These are phyloP conservation scores for Acacia concinna DNA, from an alignment of 331 rosid genomes.

Conservation along the genomic window DNA sequence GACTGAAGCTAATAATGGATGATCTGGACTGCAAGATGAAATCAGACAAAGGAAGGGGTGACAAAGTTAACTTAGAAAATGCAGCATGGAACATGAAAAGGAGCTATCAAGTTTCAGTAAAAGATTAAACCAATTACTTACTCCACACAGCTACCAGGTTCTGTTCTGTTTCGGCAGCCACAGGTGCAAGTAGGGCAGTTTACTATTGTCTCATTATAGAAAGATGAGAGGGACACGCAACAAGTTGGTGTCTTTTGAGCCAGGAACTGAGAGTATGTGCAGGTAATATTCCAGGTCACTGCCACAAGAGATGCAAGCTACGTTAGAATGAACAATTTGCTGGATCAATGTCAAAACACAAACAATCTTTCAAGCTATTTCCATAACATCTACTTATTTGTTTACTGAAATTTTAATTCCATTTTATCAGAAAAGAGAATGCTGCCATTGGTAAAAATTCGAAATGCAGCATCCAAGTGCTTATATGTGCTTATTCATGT, in stretches of 20 bases:
- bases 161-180: slow-evolving; percentile 79
- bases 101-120: slow-evolving; percentile 13
- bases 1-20: slow-evolving; percentile 73
- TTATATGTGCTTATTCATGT: background rate
- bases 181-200: slow-evolving; percentile 91
- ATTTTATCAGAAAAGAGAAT: background rate
- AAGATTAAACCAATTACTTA: slow-evolving; percentile 43
- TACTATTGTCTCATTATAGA: slow-evolving; percentile 82
- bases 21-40: slow-evolving; percentile 51
- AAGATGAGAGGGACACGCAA: slow-evolving; percentile 95
- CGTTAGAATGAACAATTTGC: background rate
- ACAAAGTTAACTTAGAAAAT: slow-evolving; percentile 15
- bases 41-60: slow-evolving; percentile 14
- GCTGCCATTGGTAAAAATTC: background rate
- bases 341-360: slow-evolving; percentile 8
- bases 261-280: slow-evolving; percentile 90
- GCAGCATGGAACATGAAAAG: slow-evolving; percentile 8
- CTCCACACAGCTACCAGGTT: slow-evolving; percentile 76
- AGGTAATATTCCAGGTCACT: slow-evolving; percentile 98
- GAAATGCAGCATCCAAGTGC: background rate
- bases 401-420: background rate
- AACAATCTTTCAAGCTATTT: slow-evolving; percentile 2
- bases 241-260: slow-evolving; percentile 97
- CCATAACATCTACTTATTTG: background rate
- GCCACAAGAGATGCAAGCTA: slow-evolving; percentile 39